Evolutionary conservation across 345 rosid species (phyloP).

Genomic region (Melaleuca alternifolia): DNA sequence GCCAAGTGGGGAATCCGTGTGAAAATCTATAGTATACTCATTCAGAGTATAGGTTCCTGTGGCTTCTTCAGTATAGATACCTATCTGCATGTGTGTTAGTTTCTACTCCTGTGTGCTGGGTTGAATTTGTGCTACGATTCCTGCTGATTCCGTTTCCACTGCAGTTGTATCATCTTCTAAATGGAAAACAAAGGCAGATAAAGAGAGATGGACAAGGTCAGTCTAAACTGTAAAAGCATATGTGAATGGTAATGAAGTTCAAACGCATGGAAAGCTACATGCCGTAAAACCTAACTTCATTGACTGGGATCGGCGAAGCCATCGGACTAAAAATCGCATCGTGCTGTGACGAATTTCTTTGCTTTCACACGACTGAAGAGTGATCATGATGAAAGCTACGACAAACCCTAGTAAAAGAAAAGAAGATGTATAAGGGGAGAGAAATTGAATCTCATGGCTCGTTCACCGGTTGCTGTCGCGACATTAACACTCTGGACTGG

Average conservation of each 20-base stretch:
- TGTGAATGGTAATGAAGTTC: neutral
- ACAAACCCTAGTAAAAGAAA: neutral
- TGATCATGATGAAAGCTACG: neutral
- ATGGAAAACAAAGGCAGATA: neutral
- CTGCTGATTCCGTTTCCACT: neutral
- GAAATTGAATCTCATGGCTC: neutral
- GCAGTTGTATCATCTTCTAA: neutral
- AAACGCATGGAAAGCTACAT: neutral
- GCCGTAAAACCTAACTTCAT: neutral
- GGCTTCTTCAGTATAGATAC: neutral
- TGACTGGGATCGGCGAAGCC: neutral
- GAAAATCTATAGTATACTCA: no score
- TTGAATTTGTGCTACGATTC: neutral
- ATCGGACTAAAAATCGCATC: neutral
- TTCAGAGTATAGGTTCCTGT: no score
- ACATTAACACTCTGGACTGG: neutral
- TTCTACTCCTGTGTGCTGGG: neutral
- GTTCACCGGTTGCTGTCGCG: neutral
- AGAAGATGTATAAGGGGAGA: neutral
- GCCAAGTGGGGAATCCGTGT: neutral
- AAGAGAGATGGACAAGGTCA: neutral
- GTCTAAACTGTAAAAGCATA: neutral
- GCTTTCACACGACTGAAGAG: neutral
- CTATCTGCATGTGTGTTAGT: neutral
- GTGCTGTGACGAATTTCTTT: neutral